Evolutionary conservation across 1,284 basidiomycete genomes (phyloP).

Genomic region (Pseudozyma sp.): DNA sequence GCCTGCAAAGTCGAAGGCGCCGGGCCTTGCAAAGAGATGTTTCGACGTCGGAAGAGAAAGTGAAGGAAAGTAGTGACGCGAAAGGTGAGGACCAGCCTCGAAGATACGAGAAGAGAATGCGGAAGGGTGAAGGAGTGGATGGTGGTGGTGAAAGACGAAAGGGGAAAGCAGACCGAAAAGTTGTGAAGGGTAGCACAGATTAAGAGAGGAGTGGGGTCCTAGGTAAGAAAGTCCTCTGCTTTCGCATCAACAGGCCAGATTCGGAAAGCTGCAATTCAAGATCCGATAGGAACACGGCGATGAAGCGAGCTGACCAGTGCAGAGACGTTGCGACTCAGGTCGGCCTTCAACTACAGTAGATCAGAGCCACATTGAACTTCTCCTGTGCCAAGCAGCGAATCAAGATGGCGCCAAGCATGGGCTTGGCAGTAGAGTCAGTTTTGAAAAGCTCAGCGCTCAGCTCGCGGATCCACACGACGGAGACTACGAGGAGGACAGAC

Average conservation of each 20-base stretch:
- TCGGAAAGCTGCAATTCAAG: constrained; percentile 1
- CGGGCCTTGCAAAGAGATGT: constrained; percentile 16
- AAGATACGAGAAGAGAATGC: constrained; percentile 2
- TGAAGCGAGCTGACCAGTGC: neutral
- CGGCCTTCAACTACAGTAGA: neutral
- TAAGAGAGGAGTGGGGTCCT: constrained; percentile 3
- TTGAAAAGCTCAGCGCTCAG: neutral
- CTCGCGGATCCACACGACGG: neutral
- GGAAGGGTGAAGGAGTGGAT: constrained; percentile 8
- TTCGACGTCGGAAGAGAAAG: constrained; percentile 24
- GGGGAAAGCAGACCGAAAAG: neutral
- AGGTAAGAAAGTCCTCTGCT: neutral
- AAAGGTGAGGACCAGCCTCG: constrained; percentile 44
- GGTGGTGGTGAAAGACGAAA: constrained; percentile 17
- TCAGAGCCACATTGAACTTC: constrained; percentile 6
- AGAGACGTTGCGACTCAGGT: neutral
- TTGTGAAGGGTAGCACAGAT: neutral
- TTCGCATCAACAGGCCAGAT: constrained; percentile 7
- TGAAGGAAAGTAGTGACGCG: constrained; percentile 25
- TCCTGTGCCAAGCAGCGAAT: neutral
- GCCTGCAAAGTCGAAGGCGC: constrained; percentile 20
- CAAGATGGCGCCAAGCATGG: neutral
- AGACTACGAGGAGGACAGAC: too few relatives aligned
- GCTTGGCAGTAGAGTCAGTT: neutral
- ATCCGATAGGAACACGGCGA: constrained; percentile 7